Base-by-base conservation (phyloP, 2,329 filamentous ascomycete species). In the Acrocalymma vagum region DNA sequence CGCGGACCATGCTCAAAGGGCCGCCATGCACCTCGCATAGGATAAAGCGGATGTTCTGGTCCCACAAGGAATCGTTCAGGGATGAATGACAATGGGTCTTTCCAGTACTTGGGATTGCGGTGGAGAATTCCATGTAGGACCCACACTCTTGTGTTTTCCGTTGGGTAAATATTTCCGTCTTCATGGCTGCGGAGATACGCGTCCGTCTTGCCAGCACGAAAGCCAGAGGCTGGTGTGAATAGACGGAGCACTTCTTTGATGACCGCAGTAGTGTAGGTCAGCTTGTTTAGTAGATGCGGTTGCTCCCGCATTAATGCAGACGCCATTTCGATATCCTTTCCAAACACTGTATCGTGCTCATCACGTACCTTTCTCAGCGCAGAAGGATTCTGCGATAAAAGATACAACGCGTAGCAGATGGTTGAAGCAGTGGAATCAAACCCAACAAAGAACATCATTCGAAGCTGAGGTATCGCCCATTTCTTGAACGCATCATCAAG, bases 1-100 rank as follows among this genome's bases (percentile, higher is more conserved):
- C 70, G 43, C 3, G 57, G 55, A 1, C 71, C 72, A 5, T 57
- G 43, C 29, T 71, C 65, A 42, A 74, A 74, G 1, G 69, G 57
- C 20, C 63, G 46, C 45, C 48, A 70, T n/a, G 51, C 45, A 15
- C 35, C 34, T 22, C 31, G 24, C 27, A 25, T 6, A 4, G 45
- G 41, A 30, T 48, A 32, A 9, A 48, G 28, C 9, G 34, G 30
- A 34, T 45, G 17, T 6, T 34, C 42, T 6, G 34, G 25, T 9
- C 17, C 26, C 10, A 41, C 37, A 3, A 51, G 18, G 10, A 31
- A 58, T 7, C 53, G 38, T 16, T 58, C 53, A 7, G 53, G 53
- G 16, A 46, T 22, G 34, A 53, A 58, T 2, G 21, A 16, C 3
- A 46, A 23, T 5, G 46, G 30, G 9, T 45, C 25, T 6, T 28